phyloP scores from a whole-genome alignment of 2,329 filamentous ascomycete species.

The Aspergillus fumigatus region DNA sequence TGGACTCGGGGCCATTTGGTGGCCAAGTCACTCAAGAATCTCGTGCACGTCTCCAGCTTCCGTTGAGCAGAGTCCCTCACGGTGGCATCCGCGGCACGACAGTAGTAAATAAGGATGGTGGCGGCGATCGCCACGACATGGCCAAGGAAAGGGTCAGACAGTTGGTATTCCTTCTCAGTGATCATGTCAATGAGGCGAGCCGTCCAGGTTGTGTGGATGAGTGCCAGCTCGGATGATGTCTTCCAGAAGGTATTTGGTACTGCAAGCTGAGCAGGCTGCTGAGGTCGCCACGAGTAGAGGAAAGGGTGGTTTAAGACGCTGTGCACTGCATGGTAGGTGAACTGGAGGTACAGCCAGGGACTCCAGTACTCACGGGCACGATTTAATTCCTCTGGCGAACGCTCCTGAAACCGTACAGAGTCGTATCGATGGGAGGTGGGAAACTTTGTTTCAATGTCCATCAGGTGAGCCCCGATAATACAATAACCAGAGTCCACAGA shows the following conservation, averaged over 20 bases:
- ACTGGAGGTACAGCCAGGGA: constrained; percentile 29
- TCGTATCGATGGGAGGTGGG: neutral
- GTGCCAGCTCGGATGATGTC: neutral
- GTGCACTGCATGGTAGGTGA: constrained; percentile 29
- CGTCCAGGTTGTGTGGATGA: neutral
- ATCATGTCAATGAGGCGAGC: neutral
- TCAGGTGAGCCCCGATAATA: neutral
- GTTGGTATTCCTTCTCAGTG: neutral
- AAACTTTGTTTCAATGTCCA: neutral
- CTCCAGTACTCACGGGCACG: constrained; percentile 24
- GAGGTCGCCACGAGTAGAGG: constrained; percentile 6
- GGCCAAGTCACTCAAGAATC: neutral
- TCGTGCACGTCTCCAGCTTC: neutral
- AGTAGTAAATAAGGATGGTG: neutral
- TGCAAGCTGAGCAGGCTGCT: neutral
- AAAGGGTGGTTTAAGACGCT: constrained; percentile 30
- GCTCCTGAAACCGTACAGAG: neutral
- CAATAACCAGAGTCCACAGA: neutral
- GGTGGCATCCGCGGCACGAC: neutral
- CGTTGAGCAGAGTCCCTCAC: neutral
- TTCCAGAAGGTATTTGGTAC: neutral
- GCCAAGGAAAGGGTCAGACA: neutral
- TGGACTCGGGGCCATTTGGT: neutral
- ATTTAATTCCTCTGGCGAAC: neutral
- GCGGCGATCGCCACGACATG: neutral